Evolutionary conservation across 345 rosid genomes (phyloP).

Genomic region (Syzygium jambos): DNA sequence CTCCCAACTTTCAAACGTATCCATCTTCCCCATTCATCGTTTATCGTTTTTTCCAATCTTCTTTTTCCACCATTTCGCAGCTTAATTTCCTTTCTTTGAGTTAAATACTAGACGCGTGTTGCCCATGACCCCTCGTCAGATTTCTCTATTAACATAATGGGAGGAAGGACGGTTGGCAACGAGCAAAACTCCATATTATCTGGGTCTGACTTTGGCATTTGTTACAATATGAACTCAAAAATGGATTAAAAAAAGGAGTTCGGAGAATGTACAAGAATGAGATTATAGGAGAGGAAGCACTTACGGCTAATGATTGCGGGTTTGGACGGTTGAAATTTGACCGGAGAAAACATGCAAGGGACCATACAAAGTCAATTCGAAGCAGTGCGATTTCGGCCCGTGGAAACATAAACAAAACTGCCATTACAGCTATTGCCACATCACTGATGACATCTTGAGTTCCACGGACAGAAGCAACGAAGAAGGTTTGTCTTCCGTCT

Average conservation of each 20-base stretch:
- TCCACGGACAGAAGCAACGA: background rate
- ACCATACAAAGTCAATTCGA: background rate
- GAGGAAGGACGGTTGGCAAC: background rate
- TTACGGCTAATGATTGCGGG: background rate
- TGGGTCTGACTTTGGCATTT: background rate
- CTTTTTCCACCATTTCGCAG: background rate
- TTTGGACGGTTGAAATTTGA: background rate
- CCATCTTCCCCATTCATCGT: background rate
- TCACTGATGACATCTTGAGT: background rate
- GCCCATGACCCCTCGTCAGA: background rate
- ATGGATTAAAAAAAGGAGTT: background rate
- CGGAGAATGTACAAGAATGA: background rate
- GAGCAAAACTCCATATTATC: background rate
- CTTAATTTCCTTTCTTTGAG: background rate
- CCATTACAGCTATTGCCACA: background rate
- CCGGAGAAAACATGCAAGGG: background rate
- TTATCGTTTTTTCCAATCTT: background rate
- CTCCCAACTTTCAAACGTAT: background rate
- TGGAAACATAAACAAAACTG: background rate
- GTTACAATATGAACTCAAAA: background rate
- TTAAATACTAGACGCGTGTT: background rate
- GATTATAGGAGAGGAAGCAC: background rate
- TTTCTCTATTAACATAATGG: background rate
- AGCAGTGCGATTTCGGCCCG: background rate
- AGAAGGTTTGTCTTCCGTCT: background rate